phyloP scores from a whole-genome alignment of 2,329 filamentous ascomycete species.

The Stagonosporopsis rhizophila region DNA sequence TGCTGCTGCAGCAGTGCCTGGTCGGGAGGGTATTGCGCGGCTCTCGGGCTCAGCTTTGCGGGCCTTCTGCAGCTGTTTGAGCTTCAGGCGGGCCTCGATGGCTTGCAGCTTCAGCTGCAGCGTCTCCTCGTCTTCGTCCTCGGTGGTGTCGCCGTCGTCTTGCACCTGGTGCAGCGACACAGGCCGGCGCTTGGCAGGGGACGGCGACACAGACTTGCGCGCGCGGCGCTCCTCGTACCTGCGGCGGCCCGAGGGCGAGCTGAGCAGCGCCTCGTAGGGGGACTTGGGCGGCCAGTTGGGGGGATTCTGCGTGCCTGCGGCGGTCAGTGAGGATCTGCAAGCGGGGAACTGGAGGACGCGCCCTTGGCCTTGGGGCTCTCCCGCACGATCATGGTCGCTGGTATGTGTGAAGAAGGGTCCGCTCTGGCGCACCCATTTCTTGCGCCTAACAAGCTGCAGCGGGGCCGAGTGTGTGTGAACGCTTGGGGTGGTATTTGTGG shows the following conservation, averaged over 20 bases:
- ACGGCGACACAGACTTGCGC: constrained; percentile 63
- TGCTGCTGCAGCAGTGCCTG: constrained; percentile 34
- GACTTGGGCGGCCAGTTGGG: constrained; percentile 68
- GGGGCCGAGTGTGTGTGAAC: constrained; percentile 9
- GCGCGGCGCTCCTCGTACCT: constrained; percentile 71
- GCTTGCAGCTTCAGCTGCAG: constrained; percentile 84
- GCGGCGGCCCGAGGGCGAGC: constrained; percentile 79
- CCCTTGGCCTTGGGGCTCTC: constrained; percentile 56
- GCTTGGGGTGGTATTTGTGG: constrained; percentile 13
- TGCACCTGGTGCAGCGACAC: constrained; percentile 27
- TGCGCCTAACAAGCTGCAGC: constrained; percentile 19
- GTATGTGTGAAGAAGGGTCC: constrained; percentile 22
- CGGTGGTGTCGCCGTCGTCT: constrained; percentile 65
- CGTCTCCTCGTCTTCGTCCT: constrained; percentile 88
- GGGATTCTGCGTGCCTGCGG: constrained; percentile 45
- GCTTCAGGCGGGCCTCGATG: constrained; percentile 84
- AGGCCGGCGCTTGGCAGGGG: constrained; percentile 60
- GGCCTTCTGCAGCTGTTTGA: constrained; percentile 79
- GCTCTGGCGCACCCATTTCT: constrained; percentile 40
- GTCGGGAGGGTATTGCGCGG: constrained; percentile 34
- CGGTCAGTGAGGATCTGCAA: constrained; percentile 24
- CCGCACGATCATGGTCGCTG: constrained; percentile 54
- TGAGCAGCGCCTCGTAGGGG: constrained; percentile 67
- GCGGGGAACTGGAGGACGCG: constrained; percentile 25
- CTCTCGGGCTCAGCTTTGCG: constrained; percentile 51